phyloP scores from a whole-genome alignment of 2,329 filamentous ascomycete genomes.

The Fusarium sulawesiense region DNA sequence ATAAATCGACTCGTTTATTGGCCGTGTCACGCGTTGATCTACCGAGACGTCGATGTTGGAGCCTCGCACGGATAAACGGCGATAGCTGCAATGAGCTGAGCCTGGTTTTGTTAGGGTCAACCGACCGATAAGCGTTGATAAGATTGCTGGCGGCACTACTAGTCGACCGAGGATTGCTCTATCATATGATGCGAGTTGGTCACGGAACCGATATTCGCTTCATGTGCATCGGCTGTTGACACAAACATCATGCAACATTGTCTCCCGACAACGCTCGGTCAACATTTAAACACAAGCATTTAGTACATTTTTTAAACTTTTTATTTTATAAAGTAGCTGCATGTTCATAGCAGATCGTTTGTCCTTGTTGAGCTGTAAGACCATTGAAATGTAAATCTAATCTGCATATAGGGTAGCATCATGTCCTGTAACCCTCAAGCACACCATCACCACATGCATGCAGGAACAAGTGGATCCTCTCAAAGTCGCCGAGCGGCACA shows the following conservation, averaged over 20 bases:
- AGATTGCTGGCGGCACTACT: background rate
- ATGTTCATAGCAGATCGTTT: background rate
- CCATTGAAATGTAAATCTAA: background rate
- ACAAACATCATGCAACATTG: fast-evolving
- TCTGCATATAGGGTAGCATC: background rate
- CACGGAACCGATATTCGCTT: background rate
- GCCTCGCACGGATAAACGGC: background rate
- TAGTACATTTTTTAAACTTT: background rate
- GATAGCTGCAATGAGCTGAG: background rate
- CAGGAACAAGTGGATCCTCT: background rate
- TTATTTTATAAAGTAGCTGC: background rate
- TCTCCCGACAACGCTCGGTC: background rate
- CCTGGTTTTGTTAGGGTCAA: background rate
- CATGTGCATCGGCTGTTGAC: background rate
- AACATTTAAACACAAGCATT: background rate
- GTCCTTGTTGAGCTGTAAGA: background rate
- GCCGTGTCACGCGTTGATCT: background rate
- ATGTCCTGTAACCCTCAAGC: background rate
- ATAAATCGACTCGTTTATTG: background rate
- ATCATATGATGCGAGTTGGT: background rate
- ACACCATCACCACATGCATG: background rate
- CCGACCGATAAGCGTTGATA: background rate
- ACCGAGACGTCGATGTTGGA: background rate
- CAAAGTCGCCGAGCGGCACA: background rate
- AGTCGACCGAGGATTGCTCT: background rate